Evolutionary conservation across 208 protist species (phyloP).

Genomic region (Wallacemonas sp.): DNA sequence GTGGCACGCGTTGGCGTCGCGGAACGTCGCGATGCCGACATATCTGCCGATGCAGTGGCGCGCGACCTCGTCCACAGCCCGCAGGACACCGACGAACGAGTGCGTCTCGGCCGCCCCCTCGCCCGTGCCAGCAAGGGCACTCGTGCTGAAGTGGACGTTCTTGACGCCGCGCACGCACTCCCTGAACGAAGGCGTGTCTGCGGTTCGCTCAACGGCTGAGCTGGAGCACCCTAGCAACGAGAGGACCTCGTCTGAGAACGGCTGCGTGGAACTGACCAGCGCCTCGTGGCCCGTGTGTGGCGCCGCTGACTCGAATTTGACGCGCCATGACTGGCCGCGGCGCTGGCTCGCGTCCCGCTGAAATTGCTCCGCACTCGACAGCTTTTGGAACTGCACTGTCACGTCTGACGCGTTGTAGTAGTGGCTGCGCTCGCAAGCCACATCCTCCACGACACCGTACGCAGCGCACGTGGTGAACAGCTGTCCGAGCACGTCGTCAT

Average conservation of each 20-base stretch:
- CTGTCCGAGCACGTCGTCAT: slow-evolving; percentile 40
- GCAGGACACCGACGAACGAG: slow-evolving; percentile 8
- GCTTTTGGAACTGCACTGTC: slow-evolving; percentile 68
- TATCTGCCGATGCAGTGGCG: slow-evolving; percentile 44
- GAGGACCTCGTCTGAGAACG: slow-evolving; percentile 24
- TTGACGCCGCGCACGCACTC: slow-evolving; percentile 12
- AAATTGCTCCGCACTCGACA: slow-evolving; percentile 64
- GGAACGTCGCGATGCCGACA: slow-evolving; percentile 48
- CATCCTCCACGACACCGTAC: slow-evolving; percentile 67
- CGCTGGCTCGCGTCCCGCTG: slow-evolving; percentile 36
- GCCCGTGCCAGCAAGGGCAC: slow-evolving; percentile 20
- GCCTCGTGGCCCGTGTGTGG: slow-evolving; percentile 46
- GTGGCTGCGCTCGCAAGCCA: slow-evolving; percentile 45
- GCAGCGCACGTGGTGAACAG: slow-evolving; percentile 62
- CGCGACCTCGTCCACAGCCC: slow-evolving; percentile 28
- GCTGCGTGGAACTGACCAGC: slow-evolving; percentile 41
- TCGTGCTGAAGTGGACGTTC: slow-evolving; percentile 19
- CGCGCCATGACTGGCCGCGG: slow-evolving; percentile 39
- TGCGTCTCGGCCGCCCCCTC: slow-evolving; percentile 2
- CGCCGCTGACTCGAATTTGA: slow-evolving; percentile 38
- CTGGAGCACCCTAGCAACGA: neutral
- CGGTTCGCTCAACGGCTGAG: neutral
- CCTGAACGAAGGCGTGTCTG: neutral
- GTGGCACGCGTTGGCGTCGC: slow-evolving; percentile 43
- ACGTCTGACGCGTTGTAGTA: slow-evolving; percentile 59